Base-by-base conservation (phyloP, 345 rosid species). In the Streptanthus diversifolius region DNA sequence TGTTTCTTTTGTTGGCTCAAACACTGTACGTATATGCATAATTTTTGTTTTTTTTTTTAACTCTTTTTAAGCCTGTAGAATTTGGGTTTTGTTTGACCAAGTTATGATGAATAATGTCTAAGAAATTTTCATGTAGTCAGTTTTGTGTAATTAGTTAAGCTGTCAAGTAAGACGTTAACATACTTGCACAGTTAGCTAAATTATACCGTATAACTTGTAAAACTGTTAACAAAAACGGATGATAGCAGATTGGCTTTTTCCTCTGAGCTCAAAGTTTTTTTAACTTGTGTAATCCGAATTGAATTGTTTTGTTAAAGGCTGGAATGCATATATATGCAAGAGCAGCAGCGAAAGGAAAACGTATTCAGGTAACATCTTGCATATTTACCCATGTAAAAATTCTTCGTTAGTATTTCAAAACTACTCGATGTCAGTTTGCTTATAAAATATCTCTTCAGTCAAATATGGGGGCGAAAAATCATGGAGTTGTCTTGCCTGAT, bases 381-480 rank as follows among this genome's bases (percentile, higher is more conserved):
- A 44, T 52, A 15, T 18, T 52, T 32, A 22, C 33, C 54, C 30
- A 8, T 39, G 68, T 66, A 39, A 35, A 48, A 33, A 56, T 30
- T 66, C 63, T 27, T 57, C 63, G 5, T 55, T 27, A 14, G 8
- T 70, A 39, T 43, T 5, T 57, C 21, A 11, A 37, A 18, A 48
- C 27, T 12, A 32, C 57, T 41, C 25, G 58, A 29, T 48, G 13
- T 68, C 13, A 63, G 40, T 58, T 71, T 70, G 66, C 53, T 70
- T 48, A 12, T 77, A 6, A 63, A 25, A 60, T 17, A 66, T 81
- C n/a, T 69, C 57, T 61, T 44, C 79, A 93, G 99, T 88, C 95
- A 57, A 93, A 93, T 80, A 91, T 93, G 99, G 98, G 98, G 48
- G 98, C 98, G 11, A 93, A 93, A 78, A 93, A 91, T 78, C 98